phyloP scores from a whole-genome alignment of 345 rosid species.

The Gossypioides kirkii region DNA sequence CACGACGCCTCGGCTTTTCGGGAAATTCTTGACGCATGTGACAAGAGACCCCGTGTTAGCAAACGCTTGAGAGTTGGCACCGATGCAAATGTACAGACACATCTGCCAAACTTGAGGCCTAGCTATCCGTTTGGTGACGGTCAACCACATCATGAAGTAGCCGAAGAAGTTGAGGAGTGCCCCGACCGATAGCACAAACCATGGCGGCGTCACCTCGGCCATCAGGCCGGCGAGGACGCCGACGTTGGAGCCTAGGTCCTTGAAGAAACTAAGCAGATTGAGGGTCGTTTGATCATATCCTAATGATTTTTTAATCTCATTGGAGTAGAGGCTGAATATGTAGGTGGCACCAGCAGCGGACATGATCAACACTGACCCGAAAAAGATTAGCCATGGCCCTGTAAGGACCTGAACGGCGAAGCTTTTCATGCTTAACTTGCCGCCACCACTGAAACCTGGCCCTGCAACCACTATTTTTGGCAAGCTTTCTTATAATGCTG shows the following conservation, averaged over 20 bases:
- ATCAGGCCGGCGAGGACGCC: conserved; percentile 55
- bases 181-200: conserved; percentile 59
- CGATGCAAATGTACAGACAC: conserved; percentile 59
- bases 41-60: conserved; percentile 57
- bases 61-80: conserved; percentile 59
- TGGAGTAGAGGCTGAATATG: conserved; percentile 52
- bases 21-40: conserved; percentile 64
- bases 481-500: not conserved
- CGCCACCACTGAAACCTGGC: not conserved
- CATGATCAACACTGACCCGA: conserved; percentile 58
- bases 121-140: conserved; percentile 42
- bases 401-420: conserved; percentile 12
- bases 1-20: conserved; percentile 51
- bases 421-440: conserved; percentile 3
- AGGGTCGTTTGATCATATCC: conserved; percentile 64
- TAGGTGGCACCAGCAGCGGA: conserved; percentile 57
- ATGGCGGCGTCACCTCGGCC: conserved; percentile 60
- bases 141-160: conserved; percentile 65
- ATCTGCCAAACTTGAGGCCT: conserved; percentile 46
- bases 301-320: conserved; percentile 26
- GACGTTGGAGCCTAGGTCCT: conserved; percentile 53
- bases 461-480: conserved; percentile 13
- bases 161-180: conserved; percentile 53
- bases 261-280: conserved; percentile 56
- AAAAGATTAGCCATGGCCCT: conserved; percentile 58